Evolutionary conservation across 163 green algal genomes (phyloP), one percentile per base, ranked within the genome.

Genomic region (Chloroidium sp.): DNA sequence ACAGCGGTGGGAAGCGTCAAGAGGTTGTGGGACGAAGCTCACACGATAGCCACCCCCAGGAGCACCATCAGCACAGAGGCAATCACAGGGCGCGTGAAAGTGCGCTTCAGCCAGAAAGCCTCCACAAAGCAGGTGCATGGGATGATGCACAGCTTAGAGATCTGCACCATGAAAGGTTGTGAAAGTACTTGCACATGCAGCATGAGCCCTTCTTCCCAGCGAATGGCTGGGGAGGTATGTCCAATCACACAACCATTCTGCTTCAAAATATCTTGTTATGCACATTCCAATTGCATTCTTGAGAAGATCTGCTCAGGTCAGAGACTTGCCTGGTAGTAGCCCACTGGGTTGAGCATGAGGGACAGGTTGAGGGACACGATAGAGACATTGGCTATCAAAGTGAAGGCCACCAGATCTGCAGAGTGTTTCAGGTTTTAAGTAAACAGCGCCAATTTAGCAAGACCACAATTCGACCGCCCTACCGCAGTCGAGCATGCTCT

Each of bases 61-160:
- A 97, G 79, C 0, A 97, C 92, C 1, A 95, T 77, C 1, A 91
- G 2, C 0, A 98, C 93, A 3, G 89, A 91, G 1, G 78, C 74
- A 12, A 97, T 82, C 12, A 95, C 87, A 13, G 89, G 82, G 2
- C 77, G 14, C 0, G 89, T 91, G 84, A 97, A 96, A 12, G 76
- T 82, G 62, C 89, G 87, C 36, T 87, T 84, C 68, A 98, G 84
- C 83, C 91, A 96, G 10, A 95, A 83, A 2, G 81, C 78, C 87
- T 98, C 95, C 74, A 98, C 84, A 1, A 96, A 61, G 82, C 92
- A 96, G 10, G 95, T 91, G 76, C 94, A 97, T 1, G 95, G 95
- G 78, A 98, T 96, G 83, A 98, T 98, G 62, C 95, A 86, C 62
- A 98, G 90, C 90, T 98, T 98, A 61, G 92, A 89, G 58, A 98